These are phyloP conservation scores for Pythium dissotocum DNA, from an alignment of 352 stramenopile species.

Conservation along the genomic window DNA sequence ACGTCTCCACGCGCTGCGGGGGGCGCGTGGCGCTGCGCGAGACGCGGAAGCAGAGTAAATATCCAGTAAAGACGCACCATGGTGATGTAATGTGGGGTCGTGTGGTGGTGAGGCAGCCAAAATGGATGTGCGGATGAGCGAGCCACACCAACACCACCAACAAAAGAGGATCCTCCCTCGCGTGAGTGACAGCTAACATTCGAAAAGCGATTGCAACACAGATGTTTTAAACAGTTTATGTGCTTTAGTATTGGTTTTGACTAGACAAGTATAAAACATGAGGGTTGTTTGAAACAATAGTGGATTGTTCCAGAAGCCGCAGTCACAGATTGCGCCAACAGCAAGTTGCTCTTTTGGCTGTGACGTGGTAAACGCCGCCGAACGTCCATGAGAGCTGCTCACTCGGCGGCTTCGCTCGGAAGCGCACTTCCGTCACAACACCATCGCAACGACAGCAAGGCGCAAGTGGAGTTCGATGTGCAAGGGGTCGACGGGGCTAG, in stretches of 20 bases:
- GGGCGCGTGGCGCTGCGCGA: background rate
- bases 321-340: constrained; percentile 2
- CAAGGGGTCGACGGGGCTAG: too few relatives aligned
- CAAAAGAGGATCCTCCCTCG: constrained; percentile 5
- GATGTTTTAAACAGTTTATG: background rate
- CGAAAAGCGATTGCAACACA: constrained; percentile 14
- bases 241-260: background rate
- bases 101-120: constrained; percentile 30
- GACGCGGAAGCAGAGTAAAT: background rate
- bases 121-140: constrained; percentile 20
- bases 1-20: background rate
- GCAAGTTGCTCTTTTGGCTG: constrained; percentile 10
- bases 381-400: background rate
- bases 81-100: constrained; percentile 19
- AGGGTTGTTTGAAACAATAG: constrained; percentile 18
- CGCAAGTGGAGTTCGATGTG: too few relatives aligned
- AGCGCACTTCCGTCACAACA: too few relatives aligned
- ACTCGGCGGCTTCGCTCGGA: too few relatives aligned
- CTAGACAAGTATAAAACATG: constrained; percentile 1
- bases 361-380: constrained; percentile 8
- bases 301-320: constrained; percentile 33
- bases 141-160: constrained; percentile 17
- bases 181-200: constrained; percentile 14
- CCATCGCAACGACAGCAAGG: too few relatives aligned
- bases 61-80: constrained; percentile 29